phyloP scores from a whole-genome alignment of 495 filamentous ascomycete genomes.

The Penicillium verhagenii region DNA sequence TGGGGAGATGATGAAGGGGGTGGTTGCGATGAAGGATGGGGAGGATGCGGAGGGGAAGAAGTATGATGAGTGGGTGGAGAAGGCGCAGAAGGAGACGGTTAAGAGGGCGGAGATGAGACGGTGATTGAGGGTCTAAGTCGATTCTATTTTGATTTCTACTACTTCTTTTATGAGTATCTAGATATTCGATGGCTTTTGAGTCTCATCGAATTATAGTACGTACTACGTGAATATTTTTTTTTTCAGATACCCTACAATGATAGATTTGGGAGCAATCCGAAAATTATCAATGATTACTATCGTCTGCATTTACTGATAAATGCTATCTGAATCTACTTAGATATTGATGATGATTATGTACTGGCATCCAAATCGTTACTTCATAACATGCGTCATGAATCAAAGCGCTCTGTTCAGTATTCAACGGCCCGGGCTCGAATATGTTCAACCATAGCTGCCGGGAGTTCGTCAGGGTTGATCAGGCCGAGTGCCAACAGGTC shows the following conservation, averaged over 20 bases:
- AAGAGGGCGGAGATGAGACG: conserved; percentile 56
- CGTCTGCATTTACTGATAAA: conserved; percentile 4
- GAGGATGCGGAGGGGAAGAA: conserved; percentile 47
- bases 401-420: conserved; percentile 37
- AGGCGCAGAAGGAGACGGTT: conserved; percentile 68
- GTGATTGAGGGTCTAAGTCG: neutral
- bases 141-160: neutral
- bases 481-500: conserved; percentile 75
- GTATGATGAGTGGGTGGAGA: conserved; percentile 78
- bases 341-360: conserved; percentile 21
- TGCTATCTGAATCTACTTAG: neutral
- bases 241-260: conserved; percentile 1
- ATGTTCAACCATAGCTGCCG: conserved; percentile 53
- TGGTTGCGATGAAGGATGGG: conserved; percentile 67
- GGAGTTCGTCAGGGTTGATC: conserved; percentile 70
- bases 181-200: neutral
- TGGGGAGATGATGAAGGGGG: conserved; percentile 84
- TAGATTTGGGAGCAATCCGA: neutral
- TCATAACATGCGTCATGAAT: conserved; percentile 11
- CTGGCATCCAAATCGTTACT: conserved; percentile 27
- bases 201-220: neutral
- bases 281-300: too few species aligned
- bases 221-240: too few species aligned
- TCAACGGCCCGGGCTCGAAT: conserved; percentile 58
- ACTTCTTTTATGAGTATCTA: neutral